Conservation (phyloP, 2,329 filamentous ascomycete genomes). For the Celoporthe dispersa region DNA sequence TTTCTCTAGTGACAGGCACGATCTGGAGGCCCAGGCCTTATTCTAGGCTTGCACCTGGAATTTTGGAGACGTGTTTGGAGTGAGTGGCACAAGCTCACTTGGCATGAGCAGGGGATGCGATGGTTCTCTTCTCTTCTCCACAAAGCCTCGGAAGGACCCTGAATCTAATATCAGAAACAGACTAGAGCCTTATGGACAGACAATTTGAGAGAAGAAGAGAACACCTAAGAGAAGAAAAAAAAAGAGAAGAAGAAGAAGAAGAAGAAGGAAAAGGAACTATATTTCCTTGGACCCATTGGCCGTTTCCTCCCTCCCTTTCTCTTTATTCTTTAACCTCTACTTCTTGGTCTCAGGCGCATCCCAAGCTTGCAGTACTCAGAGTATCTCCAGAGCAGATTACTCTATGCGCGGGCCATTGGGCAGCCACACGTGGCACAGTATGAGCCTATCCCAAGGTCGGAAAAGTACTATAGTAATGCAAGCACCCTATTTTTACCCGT, state of each 20-base stretch:
- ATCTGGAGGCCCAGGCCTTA: not conserved
- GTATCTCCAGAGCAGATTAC: not conserved
- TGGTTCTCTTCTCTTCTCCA: not conserved
- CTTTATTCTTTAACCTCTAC: not conserved
- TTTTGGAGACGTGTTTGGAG: constrained; percentile 11
- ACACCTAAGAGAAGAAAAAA: too few species aligned
- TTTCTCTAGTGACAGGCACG: not conserved
- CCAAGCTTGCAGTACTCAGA: not conserved
- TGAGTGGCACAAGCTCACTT: constrained; percentile 1
- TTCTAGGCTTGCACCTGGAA: not conserved
- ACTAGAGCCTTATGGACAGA: not conserved
- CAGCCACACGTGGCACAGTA: constrained; percentile 9
- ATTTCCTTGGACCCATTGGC: not conserved
- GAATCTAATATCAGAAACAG: not conserved
- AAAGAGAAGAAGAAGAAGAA: not conserved
- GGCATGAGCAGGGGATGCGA: not conserved
- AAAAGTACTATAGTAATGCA: not conserved
- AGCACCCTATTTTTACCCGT: not conserved
- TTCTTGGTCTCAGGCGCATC: not conserved
- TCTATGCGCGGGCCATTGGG: not conserved
- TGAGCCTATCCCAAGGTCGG: not conserved
- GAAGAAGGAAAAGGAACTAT: not conserved
- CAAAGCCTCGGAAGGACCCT: not conserved
- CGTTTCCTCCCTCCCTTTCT: not conserved
- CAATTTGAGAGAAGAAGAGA: too few species aligned